phyloP scores from a whole-genome alignment of 306 rosid genomes.

The Trichosanthes truncata region DNA sequence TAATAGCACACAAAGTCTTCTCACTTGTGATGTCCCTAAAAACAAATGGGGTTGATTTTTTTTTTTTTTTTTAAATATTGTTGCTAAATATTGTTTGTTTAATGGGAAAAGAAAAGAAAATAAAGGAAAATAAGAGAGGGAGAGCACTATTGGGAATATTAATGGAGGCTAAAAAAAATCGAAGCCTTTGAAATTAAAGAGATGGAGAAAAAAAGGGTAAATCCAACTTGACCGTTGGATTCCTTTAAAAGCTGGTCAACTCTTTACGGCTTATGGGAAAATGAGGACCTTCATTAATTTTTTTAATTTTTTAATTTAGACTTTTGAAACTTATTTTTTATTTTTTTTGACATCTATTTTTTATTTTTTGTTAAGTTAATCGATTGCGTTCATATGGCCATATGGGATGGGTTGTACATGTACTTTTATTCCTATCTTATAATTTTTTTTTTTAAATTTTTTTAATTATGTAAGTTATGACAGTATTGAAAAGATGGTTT shows the following conservation, averaged over 20 bases:
- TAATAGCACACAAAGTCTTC: constrained; percentile 6
- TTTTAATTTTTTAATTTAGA: neutral
- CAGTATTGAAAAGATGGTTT: neutral
- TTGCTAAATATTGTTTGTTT: neutral
- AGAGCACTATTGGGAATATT: neutral
- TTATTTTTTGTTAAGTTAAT: neutral
- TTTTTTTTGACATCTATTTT: neutral
- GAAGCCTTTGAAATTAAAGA: neutral
- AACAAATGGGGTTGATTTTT: neutral
- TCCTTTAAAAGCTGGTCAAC: constrained; percentile 7
- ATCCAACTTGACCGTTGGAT: constrained; percentile 12
- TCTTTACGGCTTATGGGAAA: neutral
- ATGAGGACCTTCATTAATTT: neutral
- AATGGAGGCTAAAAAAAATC: neutral
- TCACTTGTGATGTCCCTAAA: constrained; percentile 3
- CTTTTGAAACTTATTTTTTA: neutral
- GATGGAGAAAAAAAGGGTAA: neutral
- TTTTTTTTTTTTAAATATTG: no score
- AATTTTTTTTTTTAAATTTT: no score
- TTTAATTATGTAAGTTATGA: neutral
- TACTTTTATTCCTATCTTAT: no score
- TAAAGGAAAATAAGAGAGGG: neutral
- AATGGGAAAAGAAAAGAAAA: neutral
- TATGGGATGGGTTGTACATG: neutral
- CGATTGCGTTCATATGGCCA: neutral